Percentiles rank a stretch among this genome's conserved stretches.
These are phyloP conservation scores for Amanita thiersii DNA, from an alignment of 768 basidiomycete species.

Conservation along the genomic window DNA sequence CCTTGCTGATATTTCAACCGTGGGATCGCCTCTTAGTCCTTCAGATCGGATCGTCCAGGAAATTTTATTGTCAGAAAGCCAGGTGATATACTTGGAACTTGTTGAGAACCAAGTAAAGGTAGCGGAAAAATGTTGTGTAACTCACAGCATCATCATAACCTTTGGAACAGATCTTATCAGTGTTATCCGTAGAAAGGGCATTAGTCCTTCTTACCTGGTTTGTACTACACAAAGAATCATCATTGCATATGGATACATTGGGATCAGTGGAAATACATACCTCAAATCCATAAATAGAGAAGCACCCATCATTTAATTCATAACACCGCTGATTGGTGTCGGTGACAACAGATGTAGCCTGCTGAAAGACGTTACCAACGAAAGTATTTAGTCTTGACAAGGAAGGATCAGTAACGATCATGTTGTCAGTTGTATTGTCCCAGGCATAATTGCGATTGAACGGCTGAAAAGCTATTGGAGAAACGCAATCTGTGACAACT, in stretches of 20 bases:
- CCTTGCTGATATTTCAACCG: constrained; percentile 51
- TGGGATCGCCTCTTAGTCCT: constrained; percentile 53
- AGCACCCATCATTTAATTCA: constrained; percentile 46
- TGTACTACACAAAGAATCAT: constrained; percentile 21
- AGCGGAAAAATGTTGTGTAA: constrained; percentile 1
- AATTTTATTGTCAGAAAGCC: constrained; percentile 57
- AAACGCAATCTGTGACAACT: constrained; percentile 3
- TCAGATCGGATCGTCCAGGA: constrained; percentile 69
- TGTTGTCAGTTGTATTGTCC: constrained; percentile 50
- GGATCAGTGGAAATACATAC: constrained; percentile 19
- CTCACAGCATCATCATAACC: constrained; percentile 60
- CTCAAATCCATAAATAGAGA: constrained; percentile 71
- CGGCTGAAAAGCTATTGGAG: constrained; percentile 32
- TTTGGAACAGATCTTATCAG: no score
- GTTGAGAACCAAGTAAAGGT: background rate
- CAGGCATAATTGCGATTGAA: constrained; percentile 66
- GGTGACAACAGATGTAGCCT: constrained; percentile 69
- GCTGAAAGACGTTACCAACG: constrained; percentile 62
- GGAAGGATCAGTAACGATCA: constrained; percentile 44
- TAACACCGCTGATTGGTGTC: constrained; percentile 66
- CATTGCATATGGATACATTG: constrained; percentile 1
- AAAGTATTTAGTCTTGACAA: constrained; percentile 54
- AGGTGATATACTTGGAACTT: constrained; percentile 62
- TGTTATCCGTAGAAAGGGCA: constrained; percentile 15
- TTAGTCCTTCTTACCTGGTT: constrained; percentile 21